These are phyloP conservation scores for Mortierella sp. DNA, from an alignment of 371 early-diverging fungal species.

Conservation along the genomic window DNA sequence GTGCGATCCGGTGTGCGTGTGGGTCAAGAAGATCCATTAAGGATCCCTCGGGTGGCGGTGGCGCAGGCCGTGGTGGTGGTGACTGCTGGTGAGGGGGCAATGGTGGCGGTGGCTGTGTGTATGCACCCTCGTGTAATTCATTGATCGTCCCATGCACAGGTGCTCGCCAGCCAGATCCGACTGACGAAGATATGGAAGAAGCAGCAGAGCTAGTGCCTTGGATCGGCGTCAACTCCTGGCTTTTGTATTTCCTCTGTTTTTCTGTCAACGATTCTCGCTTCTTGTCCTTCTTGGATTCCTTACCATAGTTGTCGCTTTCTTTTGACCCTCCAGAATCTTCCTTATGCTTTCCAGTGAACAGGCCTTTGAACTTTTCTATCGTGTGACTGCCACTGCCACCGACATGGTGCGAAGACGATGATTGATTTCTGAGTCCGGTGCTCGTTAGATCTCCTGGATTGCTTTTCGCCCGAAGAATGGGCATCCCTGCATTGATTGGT, in stretches of 20 bases:
- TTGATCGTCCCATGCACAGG: constrained; percentile 9
- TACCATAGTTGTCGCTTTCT: constrained; percentile 5
- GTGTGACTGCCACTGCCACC: too few relatives aligned
- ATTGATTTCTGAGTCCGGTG: constrained; percentile 13
- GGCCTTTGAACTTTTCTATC: constrained; percentile 43
- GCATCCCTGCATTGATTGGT: constrained; percentile 19
- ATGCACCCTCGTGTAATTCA: constrained; percentile 9
- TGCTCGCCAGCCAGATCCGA: constrained; percentile 1
- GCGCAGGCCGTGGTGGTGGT: constrained; percentile 31
- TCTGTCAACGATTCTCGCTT: constrained; percentile 38
- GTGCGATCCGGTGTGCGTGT: constrained; percentile 1
- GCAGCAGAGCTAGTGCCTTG: too few relatives aligned
- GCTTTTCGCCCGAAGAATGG: constrained; percentile 45
- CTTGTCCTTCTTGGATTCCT: constrained; percentile 21
- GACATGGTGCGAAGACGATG: constrained; percentile 1
- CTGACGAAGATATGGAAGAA: too few relatives aligned
- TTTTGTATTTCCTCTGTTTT: constrained; percentile 45
- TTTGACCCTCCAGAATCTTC: constrained; percentile 13
- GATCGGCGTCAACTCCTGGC: constrained; percentile 25
- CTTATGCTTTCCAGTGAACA: constrained; percentile 31
- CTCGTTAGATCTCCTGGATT: constrained; percentile 40
- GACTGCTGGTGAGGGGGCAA: constrained; percentile 26
- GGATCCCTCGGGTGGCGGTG: constrained; percentile 42
- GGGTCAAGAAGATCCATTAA: constrained; percentile 49
- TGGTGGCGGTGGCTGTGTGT: constrained; percentile 25